Evolutionary conservation across 75 land plant species (phyloP).

Genomic region (Picea glauca): DNA sequence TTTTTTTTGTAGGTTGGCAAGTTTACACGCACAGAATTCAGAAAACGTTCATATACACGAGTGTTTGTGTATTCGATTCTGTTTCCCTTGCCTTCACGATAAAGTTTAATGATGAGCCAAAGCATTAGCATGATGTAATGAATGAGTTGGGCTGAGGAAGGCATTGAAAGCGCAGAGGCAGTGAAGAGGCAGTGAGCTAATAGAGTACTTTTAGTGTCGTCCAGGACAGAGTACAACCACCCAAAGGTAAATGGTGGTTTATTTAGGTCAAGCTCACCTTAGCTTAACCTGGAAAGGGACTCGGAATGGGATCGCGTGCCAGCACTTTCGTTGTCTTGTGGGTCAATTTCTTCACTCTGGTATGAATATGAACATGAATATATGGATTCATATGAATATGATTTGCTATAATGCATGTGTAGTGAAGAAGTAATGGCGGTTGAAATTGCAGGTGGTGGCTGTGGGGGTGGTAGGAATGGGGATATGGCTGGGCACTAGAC

Average conservation of each 20-base stretch:
- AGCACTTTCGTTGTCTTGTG: slow-evolving; percentile 2
- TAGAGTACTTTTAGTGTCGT: neutral
- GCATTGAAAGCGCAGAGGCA: neutral
- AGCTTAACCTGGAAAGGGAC: too few relatives aligned
- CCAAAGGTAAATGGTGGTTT: too few relatives aligned
- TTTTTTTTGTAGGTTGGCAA: too few relatives aligned
- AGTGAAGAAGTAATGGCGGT: too few relatives aligned
- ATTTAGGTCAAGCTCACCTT: too few relatives aligned
- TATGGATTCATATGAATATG: too few relatives aligned
- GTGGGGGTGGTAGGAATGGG: slow-evolving; percentile 1
- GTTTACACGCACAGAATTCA: too few relatives aligned
- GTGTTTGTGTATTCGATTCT: too few relatives aligned
- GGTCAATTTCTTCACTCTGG: slow-evolving; percentile 9
- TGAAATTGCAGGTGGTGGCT: slow-evolving; percentile 1
- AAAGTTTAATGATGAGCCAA: neutral
- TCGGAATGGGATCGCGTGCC: neutral
- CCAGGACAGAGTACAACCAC: neutral
- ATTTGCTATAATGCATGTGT: too few relatives aligned
- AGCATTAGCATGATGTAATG: too few relatives aligned
- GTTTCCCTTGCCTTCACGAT: neutral
- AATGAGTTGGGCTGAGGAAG: too few relatives aligned
- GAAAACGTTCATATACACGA: too few relatives aligned
- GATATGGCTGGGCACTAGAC: neutral
- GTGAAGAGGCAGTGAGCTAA: neutral
- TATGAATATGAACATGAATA: neutral